phyloP scores from a whole-genome alignment of 495 filamentous ascomycete species.

The Lasiosphaeriaceae sp. region DNA sequence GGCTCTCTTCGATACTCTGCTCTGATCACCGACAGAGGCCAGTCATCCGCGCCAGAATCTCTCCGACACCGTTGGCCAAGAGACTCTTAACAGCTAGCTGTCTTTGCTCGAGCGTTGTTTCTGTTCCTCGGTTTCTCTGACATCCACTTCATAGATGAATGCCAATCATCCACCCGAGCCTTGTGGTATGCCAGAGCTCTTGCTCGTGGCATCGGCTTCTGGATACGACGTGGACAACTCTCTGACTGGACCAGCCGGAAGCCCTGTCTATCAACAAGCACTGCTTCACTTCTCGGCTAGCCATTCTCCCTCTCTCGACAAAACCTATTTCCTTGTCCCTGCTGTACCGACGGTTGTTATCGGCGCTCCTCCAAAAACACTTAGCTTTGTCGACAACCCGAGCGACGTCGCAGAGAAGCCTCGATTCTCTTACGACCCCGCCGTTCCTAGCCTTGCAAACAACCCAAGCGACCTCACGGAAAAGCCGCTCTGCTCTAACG shows the following conservation, averaged over 20 bases:
- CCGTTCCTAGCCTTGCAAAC: too few relatives aligned
- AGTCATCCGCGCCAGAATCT: background rate
- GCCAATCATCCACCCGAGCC: constrained; percentile 5
- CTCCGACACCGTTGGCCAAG: background rate
- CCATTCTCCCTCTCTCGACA: constrained; percentile 9
- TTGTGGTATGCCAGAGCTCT: background rate
- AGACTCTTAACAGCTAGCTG: background rate
- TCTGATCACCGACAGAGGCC: background rate
- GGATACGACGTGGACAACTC: background rate
- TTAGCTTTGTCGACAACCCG: too few relatives aligned
- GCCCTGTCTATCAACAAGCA: constrained; percentile 9
- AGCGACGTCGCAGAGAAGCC: too few relatives aligned
- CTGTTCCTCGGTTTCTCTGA: background rate
- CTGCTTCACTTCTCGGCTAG: constrained; percentile 9
- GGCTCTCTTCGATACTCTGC: background rate
- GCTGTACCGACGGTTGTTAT: background rate
- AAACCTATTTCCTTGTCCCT: too few relatives aligned
- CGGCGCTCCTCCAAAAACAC: background rate
- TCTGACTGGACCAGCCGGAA: background rate
- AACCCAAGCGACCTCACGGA: too few relatives aligned
- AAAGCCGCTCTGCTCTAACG: too few relatives aligned
- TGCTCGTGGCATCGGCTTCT: background rate
- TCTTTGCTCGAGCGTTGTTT: background rate
- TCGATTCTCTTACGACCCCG: too few relatives aligned
- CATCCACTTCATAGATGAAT: constrained; percentile 3